Base-by-base conservation (phyloP, 2,329 filamentous ascomycete genomes). In the Bipolaris gigantea region DNA sequence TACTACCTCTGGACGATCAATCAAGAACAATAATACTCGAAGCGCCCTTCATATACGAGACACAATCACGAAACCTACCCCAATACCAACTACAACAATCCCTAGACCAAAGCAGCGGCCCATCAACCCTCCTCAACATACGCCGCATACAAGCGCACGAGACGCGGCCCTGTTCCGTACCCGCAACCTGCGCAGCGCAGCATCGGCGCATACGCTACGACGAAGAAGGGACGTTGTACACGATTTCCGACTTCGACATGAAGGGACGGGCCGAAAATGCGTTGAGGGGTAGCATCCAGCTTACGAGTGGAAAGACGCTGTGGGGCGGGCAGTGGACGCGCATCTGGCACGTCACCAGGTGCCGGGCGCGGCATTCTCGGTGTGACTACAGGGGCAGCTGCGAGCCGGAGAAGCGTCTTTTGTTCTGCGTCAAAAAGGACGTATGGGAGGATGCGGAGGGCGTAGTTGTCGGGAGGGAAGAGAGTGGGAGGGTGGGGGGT, bases 31-130 rank as follows among this genome's bases (percentile, higher is more conserved):
- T 66, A 48, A 55, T 56, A 3, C 52, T 67, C 16, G 35, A 53
- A 9, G 56, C 38, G 2, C 53, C 59, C 3, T 56, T 70, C 33
- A 50, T 70, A 23, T 66, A 66, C 42, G 50, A 61, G 8, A 62
- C 56, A 3, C 48, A 47, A 30, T 63, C 58, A 19, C 57, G 53
- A 19, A 56, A 53, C 34, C 25, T 58, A 8, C 65, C 66, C 8
- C 49, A 61, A 23, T 70, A 69, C 48, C 66, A 70, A 42, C 15
- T 70, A 25, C 49, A 59, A 16, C 59, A 59, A 42, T 56, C 62
- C 0, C 54, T 58, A 30, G 56, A 55, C 7, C 46, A 39, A 2
- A 45, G 38, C 21, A 60, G 59, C 11, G 46, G 42, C 16, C 57
- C 60, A 4, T 23, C 53, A 0, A 56, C 51, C 30, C 53, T 69